A percentile compares a stretch with the other conserved stretches of the same genome.
phyloP scores from a whole-genome alignment of 352 stramenopile species.

The Pythium coloratum region DNA sequence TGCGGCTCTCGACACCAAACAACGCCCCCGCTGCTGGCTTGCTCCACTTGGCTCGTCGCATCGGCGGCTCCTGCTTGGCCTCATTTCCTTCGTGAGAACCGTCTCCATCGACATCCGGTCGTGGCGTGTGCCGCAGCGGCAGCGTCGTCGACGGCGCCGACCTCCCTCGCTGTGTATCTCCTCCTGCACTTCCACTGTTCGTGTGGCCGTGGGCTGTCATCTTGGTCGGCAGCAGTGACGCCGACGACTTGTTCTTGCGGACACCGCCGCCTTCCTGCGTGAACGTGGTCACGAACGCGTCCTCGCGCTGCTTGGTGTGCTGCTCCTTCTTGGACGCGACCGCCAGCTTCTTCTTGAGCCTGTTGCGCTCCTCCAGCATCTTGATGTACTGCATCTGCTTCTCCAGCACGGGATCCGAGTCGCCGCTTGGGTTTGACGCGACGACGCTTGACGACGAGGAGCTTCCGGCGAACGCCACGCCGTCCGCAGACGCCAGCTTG shows the following conservation, averaged over 20 bases:
- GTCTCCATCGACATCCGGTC: background rate
- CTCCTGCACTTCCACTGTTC: background rate
- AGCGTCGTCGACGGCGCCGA: slow-evolving; percentile 50
- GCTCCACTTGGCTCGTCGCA: slow-evolving; percentile 54
- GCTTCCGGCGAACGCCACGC: background rate
- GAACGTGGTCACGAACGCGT: slow-evolving; percentile 79
- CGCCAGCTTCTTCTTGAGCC: slow-evolving; percentile 77
- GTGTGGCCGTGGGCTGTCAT: slow-evolving; percentile 14
- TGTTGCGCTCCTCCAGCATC: slow-evolving; percentile 82
- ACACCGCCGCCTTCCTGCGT: slow-evolving; percentile 16
- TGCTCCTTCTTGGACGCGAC: slow-evolving; percentile 50
- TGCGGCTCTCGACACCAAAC: slow-evolving; percentile 21
- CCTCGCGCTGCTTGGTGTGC: slow-evolving; percentile 59
- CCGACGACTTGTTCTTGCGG: slow-evolving; percentile 50
- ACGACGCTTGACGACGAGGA: background rate
- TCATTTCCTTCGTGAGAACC: background rate
- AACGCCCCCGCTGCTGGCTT: slow-evolving; percentile 14
- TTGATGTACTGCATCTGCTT: slow-evolving; percentile 85
- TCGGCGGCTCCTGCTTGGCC: slow-evolving; percentile 9
- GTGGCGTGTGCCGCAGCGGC: slow-evolving; percentile 19
- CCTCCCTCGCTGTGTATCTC: slow-evolving; percentile 32
- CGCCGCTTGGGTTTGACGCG: slow-evolving; percentile 16
- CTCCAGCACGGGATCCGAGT: slow-evolving; percentile 57
- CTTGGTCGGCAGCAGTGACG: slow-evolving; percentile 39
- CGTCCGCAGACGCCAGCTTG: slow-evolving; percentile 16